Percentiles rank a stretch among this genome's conserved stretches.
Evolutionary conservation across 1,284 basidiomycete genomes (phyloP).

Genomic region (Pseudomicrostroma phylloplanum): DNA sequence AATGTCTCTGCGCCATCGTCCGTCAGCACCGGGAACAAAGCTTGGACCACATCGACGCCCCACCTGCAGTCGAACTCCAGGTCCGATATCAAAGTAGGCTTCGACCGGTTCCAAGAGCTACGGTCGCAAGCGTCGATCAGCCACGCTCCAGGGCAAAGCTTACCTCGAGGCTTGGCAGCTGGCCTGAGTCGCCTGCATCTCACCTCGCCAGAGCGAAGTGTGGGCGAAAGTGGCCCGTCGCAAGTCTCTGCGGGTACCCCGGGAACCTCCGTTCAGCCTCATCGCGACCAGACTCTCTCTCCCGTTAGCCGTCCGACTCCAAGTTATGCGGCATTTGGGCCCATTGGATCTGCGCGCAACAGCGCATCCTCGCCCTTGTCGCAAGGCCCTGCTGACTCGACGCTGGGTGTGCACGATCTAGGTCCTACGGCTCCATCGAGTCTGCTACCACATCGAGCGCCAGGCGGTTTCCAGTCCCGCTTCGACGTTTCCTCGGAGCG

Average conservation of each 20-base stretch:
- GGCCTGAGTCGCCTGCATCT: conserved; percentile 78
- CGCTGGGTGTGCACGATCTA: conserved; percentile 24
- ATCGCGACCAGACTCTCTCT: too few species aligned
- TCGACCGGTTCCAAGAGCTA: background rate
- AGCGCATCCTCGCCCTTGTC: conserved; percentile 8
- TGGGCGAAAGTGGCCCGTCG: too few species aligned
- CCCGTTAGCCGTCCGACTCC: background rate
- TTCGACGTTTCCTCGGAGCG: background rate
- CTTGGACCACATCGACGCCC: background rate
- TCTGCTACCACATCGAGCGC: conserved; percentile 21
- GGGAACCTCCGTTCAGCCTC: too few species aligned
- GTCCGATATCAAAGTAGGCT: too few species aligned
- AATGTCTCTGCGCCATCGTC: conserved; percentile 4
- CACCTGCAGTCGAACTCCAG: background rate
- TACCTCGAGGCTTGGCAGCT: conserved; percentile 79
- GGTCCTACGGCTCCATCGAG: conserved; percentile 39
- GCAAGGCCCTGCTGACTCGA: conserved; percentile 12
- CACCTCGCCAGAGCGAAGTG: background rate
- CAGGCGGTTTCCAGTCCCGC: conserved; percentile 7
- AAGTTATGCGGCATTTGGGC: conserved; percentile 5
- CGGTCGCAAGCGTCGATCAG: conserved; percentile 30
- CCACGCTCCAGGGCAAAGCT: conserved; percentile 74
- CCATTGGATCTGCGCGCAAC: background rate
- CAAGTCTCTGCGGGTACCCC: too few species aligned
- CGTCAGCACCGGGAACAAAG: background rate